Conservation (phyloP, 148 eudicot genomes). For the Amaranthus cruentus region DNA sequence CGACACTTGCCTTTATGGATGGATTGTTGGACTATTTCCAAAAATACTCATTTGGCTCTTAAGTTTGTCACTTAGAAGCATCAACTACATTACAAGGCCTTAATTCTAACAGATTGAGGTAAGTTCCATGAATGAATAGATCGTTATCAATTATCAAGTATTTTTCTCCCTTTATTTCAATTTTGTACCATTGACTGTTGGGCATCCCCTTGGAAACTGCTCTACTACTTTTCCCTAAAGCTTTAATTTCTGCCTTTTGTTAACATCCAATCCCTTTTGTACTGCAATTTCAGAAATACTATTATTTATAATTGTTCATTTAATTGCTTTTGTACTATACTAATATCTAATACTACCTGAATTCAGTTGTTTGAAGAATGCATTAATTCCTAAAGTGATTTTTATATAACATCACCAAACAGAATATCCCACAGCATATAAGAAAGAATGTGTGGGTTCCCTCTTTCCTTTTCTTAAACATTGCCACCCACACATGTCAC, state of each 20-base stretch:
- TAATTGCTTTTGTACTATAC: background rate
- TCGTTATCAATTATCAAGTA: no score
- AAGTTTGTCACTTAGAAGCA: no score
- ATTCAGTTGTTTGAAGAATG: background rate
- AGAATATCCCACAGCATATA: conserved; percentile 22
- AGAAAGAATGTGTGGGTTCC: background rate
- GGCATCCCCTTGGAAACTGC: background rate
- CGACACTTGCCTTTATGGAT: no score
- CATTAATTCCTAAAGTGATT: background rate
- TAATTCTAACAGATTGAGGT: no score
- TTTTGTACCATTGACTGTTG: no score
- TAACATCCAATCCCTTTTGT: conserved; percentile 7
- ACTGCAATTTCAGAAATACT: conserved; percentile 7
- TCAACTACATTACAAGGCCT: no score
- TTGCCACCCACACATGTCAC: conserved; percentile 20
- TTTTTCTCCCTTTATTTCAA: no score
- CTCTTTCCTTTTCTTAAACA: background rate
- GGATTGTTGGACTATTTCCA: background rate
- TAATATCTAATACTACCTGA: background rate
- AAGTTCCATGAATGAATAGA: no score
- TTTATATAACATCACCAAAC: background rate
- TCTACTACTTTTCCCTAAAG: background rate
- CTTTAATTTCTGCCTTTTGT: background rate
- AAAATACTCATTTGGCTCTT: no score
- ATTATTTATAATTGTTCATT: background rate